A percentile compares a stretch with the other conserved stretches of the same genome.
These are phyloP conservation scores for Podospora australis DNA, from an alignment of 495 filamentous ascomycete species.

Conservation along the genomic window DNA sequence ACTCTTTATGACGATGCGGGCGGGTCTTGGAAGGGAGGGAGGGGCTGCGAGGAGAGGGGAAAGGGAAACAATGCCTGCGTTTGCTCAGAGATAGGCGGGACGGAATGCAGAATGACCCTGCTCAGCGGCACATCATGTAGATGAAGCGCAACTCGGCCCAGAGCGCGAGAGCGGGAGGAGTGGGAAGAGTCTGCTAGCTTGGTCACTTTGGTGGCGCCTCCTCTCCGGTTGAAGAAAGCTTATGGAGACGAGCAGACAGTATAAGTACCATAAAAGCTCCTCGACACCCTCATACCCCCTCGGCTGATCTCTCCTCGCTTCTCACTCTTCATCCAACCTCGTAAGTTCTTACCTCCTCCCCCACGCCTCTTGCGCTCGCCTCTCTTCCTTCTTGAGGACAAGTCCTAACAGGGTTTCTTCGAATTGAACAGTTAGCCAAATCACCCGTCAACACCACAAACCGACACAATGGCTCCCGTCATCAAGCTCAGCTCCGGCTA, in stretches of 20 bases:
- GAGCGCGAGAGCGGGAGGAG: neutral
- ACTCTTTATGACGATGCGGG: conserved; percentile 19
- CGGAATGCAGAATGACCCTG: conserved; percentile 25
- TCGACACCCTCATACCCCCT: conserved; percentile 4
- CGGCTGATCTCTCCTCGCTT: conserved; percentile 11
- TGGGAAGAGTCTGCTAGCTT: conserved; percentile 1
- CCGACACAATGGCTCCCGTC: conserved; percentile 25
- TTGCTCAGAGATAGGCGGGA: no score
- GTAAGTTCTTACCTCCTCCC: neutral
- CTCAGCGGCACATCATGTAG: conserved; percentile 22
- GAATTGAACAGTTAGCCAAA: no score
- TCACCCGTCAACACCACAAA: no score
- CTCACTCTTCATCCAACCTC: conserved; percentile 3
- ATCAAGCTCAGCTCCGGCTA: conserved; percentile 76
- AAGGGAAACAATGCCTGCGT: no score
- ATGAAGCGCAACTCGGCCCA: conserved; percentile 22
- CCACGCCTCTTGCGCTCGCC: no score
- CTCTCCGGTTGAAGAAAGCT: conserved; percentile 9
- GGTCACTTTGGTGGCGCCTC: conserved; percentile 9
- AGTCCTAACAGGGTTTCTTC: no score
- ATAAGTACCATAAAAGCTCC: conserved; percentile 23
- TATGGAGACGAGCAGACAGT: conserved; percentile 10
- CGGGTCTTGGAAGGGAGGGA: conserved; percentile 18
- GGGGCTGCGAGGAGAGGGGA: neutral
- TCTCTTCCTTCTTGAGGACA: no score